phyloP scores from a whole-genome alignment of 2,329 filamentous ascomycete species.

The Xylariaceae sp. region DNA sequence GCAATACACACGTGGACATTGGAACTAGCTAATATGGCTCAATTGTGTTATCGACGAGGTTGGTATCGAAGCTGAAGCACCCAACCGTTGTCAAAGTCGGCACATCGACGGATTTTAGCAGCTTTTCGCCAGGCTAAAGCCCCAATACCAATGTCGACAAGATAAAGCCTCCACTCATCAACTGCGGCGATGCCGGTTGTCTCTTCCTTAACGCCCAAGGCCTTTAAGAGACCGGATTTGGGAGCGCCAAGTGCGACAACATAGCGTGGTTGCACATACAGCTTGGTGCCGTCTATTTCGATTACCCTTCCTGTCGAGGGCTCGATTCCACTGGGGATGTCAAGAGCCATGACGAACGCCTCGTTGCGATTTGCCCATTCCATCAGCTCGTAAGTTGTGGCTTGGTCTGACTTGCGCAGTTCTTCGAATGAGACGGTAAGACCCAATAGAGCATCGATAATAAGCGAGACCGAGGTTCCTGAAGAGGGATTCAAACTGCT shows the following conservation, averaged over 20 bases:
- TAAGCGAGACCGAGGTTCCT: constrained; percentile 28
- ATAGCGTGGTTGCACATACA: constrained; percentile 77
- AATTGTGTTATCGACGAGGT: neutral
- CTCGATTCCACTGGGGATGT: constrained; percentile 84
- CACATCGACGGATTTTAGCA: constrained; percentile 72
- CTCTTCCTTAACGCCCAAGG: constrained; percentile 58
- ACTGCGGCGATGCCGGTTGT: constrained; percentile 41
- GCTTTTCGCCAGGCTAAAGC: constrained; percentile 81
- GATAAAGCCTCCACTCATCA: constrained; percentile 70
- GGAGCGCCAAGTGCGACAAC: constrained; percentile 84
- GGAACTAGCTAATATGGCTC: too few relatives aligned
- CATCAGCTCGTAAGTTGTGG: constrained; percentile 81
- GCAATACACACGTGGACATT: too few relatives aligned
- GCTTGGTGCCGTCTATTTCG: constrained; percentile 65
- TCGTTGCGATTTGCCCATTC: constrained; percentile 90
- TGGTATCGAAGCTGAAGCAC: constrained; percentile 63
- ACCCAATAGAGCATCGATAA: constrained; percentile 79
- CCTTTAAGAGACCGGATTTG: constrained; percentile 75
- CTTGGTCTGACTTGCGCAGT: constrained; percentile 74
- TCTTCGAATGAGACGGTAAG: constrained; percentile 86
- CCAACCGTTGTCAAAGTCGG: constrained; percentile 87
- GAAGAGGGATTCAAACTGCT: constrained; percentile 29
- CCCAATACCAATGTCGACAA: constrained; percentile 82
- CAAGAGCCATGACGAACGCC: constrained; percentile 77
- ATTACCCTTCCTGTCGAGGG: constrained; percentile 65